phyloP scores from a whole-genome alignment of 768 basidiomycete species.

The Tricholoma hemisulphureum region DNA sequence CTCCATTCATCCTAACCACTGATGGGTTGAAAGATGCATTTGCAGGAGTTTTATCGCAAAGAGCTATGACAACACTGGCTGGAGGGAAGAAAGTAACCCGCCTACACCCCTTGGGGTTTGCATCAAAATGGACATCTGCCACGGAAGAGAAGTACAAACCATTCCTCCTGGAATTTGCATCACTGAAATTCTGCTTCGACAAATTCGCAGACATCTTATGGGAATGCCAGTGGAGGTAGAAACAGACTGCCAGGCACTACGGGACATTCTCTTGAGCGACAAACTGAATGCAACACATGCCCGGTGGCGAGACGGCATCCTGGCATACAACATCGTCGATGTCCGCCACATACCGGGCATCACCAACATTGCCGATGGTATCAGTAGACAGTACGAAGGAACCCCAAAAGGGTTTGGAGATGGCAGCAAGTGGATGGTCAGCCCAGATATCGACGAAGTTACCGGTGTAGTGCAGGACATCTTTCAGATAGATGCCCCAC shows the following conservation, averaged over 20 bases:
- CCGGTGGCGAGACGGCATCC: conserved; percentile 27
- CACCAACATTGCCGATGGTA: too few relatives aligned
- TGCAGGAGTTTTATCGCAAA: conserved; percentile 31
- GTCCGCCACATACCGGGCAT: too few relatives aligned
- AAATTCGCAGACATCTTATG: too few relatives aligned
- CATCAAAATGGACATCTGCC: conserved; percentile 26
- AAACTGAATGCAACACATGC: conserved; percentile 23
- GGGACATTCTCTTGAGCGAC: conserved; percentile 25
- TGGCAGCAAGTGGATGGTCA: too few relatives aligned
- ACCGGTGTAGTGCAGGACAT: background rate
- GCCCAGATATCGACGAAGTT: background rate
- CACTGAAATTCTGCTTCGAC: conserved; percentile 30
- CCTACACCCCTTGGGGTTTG: too few relatives aligned
- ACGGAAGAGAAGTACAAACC: conserved; percentile 27
- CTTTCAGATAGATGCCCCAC: too few relatives aligned
- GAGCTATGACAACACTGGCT: conserved; percentile 11
- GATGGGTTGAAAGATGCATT: conserved; percentile 38
- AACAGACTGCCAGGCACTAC: conserved; percentile 32
- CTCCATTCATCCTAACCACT: conserved; percentile 35
- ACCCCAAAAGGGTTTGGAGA: too few relatives aligned
- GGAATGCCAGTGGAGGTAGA: too few relatives aligned
- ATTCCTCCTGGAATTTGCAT: too few relatives aligned
- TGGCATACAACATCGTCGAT: too few relatives aligned
- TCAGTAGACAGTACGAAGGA: too few relatives aligned
- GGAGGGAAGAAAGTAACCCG: conserved; percentile 16